Evolutionary conservation across 805 yeast species (phyloP).

Genomic region (Ogataea sp.): DNA sequence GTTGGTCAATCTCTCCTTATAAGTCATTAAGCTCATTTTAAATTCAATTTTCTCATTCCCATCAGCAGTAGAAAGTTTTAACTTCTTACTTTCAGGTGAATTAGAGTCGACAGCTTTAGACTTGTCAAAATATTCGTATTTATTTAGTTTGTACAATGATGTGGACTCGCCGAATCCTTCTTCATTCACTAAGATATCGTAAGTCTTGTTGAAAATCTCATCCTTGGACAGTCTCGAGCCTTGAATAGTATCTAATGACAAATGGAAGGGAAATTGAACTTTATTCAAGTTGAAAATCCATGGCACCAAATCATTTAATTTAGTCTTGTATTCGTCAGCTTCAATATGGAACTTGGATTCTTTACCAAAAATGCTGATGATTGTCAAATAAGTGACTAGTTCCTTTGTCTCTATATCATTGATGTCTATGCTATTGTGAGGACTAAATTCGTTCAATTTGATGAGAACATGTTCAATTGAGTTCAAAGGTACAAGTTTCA

Average conservation of each 20-base stretch:
- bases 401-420: constrained; percentile 6
- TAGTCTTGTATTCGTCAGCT: constrained; percentile 1
- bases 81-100: constrained; percentile 12
- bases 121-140: constrained; percentile 11
- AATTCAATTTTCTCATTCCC: constrained; percentile 1
- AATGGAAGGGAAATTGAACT: constrained; percentile 11
- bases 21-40: constrained; percentile 11
- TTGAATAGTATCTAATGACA: constrained; percentile 8
- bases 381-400: constrained; percentile 12
- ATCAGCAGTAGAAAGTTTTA: not conserved
- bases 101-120: not conserved
- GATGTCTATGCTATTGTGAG: constrained; percentile 2
- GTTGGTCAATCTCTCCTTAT: constrained; percentile 29
- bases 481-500: constrained; percentile 36
- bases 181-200: not conserved
- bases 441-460: constrained; percentile 11
- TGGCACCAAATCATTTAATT: constrained; percentile 12
- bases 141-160: constrained; percentile 5
- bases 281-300: constrained; percentile 20
- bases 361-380: constrained; percentile 5
- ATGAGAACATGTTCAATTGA: constrained; percentile 35
- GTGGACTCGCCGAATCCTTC: constrained; percentile 2
- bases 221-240: constrained; percentile 6
- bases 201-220: not conserved
- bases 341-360: no score